Base-by-base conservation (phyloP, 805 yeast genomes). In the Saturnispora hagleri region DNA sequence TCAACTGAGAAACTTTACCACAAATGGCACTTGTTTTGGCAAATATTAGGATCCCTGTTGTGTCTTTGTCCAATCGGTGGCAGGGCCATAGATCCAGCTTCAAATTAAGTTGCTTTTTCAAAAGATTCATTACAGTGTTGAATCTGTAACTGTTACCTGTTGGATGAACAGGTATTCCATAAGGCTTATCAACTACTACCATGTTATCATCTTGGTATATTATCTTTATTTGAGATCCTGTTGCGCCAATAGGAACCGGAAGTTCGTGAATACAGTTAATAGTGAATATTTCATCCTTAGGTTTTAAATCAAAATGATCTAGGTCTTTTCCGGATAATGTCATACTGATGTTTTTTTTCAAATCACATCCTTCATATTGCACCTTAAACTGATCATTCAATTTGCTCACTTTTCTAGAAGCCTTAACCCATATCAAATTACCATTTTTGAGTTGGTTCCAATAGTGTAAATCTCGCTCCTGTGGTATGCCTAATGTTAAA, bases 111-210 rank as follows among this genome's bases (percentile, higher is more conserved):
- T 71, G 72, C 17, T 61, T 53, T 47, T 70, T 65, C 34, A 76
- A 43, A 3, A 76, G 69, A 58, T 74, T 78, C 9, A 70, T 66
- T 20, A 78, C 55, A 1, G 75, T 64, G 60, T 78, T 78, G 56
- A 68, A 66, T 34, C 61, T 54, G 56, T 72, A 76, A 40, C 66
- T 36, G 40, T 41, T 71, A 7, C 75, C 73, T 0, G 76, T 68
- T 0, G 83, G 80, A 56, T 78, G 83, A 0, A 79, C 76, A 1
- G 82, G 81, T 2, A 77, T 63, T 0, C 82, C 83, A 0, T 72
- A 64, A 0, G 82, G 82, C 54, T 78, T 78, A 56, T 74, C 65
- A 2, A 77, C 71, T 26, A 78, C 80, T 15, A 76, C 26, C 0
- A 72, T 31, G 7, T 67, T 62, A 3, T 61, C 62, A 54, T 73